Evolutionary conservation across 2,329 filamentous ascomycete genomes (phyloP).

Genomic region (Fusarium bulbicola): DNA sequence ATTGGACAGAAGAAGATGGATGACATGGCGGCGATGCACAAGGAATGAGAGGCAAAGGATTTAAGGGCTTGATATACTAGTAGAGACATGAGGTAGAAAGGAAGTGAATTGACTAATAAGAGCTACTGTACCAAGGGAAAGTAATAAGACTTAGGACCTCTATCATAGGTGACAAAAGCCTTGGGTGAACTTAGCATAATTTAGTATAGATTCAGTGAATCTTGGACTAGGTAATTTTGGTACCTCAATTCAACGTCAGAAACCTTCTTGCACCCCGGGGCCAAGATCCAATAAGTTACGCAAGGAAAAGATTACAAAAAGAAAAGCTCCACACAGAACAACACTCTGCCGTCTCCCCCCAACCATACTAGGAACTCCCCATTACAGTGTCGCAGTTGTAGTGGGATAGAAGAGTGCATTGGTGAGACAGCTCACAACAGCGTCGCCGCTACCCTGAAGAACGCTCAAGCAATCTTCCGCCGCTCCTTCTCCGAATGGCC

Average conservation of each 20-base stretch:
- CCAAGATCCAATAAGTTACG: background rate
- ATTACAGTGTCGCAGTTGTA: background rate
- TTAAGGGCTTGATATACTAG: background rate
- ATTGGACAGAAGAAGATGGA: slow-evolving; percentile 30
- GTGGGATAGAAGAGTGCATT: background rate
- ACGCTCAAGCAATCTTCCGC: background rate
- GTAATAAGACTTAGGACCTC: too few relatives aligned
- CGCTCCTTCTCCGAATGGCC: fast-evolving
- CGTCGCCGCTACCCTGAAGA: background rate
- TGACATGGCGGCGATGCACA: background rate
- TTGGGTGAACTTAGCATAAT: too few relatives aligned
- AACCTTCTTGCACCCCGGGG: too few relatives aligned
- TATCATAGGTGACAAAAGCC: too few relatives aligned
- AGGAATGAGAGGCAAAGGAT: background rate
- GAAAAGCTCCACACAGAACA: background rate
- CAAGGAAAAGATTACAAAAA: background rate
- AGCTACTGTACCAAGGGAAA: background rate
- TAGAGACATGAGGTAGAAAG: background rate
- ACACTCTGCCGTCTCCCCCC: background rate
- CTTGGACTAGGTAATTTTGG: too few relatives aligned
- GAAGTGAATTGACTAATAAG: background rate
- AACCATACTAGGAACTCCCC: too few relatives aligned
- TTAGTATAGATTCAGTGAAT: too few relatives aligned
- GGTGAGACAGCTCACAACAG: background rate
- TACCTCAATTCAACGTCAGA: too few relatives aligned